Percentiles rank a stretch among this genome's conserved stretches.
Evolutionary conservation across 495 filamentous ascomycete species (phyloP).

Genomic region (Penicillium turbatum): DNA sequence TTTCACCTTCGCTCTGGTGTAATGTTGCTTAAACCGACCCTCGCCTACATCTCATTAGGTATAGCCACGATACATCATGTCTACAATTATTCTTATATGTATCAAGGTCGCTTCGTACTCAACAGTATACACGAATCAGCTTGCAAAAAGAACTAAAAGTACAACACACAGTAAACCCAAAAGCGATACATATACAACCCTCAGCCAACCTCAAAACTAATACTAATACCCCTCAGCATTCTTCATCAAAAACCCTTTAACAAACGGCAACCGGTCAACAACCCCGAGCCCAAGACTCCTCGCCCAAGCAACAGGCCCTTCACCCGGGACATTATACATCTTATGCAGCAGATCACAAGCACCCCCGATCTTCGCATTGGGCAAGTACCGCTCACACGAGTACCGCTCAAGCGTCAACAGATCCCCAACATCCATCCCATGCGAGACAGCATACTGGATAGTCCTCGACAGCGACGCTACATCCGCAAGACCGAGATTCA

Average conservation of each 20-base stretch:
- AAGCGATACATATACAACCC: constrained; percentile 5
- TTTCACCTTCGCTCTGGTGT: neutral
- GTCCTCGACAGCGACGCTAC: constrained; percentile 68
- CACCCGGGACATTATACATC: constrained; percentile 69
- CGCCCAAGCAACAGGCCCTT: constrained; percentile 69
- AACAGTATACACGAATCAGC: neutral
- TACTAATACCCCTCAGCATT: constrained; percentile 64
- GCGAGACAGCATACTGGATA: constrained; percentile 69
- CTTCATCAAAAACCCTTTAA: constrained; percentile 87
- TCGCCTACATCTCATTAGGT: no score
- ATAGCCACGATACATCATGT: no score
- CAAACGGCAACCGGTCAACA: constrained; percentile 68
- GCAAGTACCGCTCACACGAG: constrained; percentile 67
- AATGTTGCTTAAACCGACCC: no score
- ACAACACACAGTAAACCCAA: constrained; percentile 14
- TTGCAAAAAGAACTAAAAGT: constrained; percentile 15
- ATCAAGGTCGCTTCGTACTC: no score
- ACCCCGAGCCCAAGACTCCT: constrained; percentile 72
- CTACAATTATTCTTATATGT: no score
- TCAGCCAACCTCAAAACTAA: neutral
- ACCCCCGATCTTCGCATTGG: constrained; percentile 81
- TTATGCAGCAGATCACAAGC: constrained; percentile 93
- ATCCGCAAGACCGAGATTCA: constrained; percentile 91
- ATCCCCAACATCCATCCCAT: constrained; percentile 81
- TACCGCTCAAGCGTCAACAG: constrained; percentile 74